Percentiles rank a stretch among this genome's conserved stretches.
These are phyloP conservation scores for Kwoniella europaea DNA, from an alignment of 768 basidiomycete species.

Conservation along the genomic window DNA sequence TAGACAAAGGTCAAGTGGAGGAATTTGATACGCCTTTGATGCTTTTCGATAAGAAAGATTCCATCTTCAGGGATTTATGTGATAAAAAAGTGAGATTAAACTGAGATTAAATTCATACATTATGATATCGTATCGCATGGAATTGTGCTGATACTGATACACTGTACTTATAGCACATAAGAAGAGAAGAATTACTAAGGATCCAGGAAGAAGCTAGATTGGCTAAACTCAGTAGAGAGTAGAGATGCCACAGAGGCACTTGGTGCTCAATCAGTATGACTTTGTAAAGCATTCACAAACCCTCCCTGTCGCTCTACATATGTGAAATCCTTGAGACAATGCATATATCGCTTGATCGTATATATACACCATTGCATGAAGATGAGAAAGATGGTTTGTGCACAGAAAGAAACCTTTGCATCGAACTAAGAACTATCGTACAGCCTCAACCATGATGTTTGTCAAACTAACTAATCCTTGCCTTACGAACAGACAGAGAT, in stretches of 20 bases:
- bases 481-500: not conserved
- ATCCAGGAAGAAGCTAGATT: constrained; percentile 11
- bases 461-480: not conserved
- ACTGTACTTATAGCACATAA: constrained; percentile 4
- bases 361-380: not conserved
- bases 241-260: too few relatives aligned
- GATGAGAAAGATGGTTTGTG: not conserved
- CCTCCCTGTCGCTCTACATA: too few relatives aligned
- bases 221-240: not conserved
- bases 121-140: too few relatives aligned
- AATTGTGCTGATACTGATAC: too few relatives aligned
- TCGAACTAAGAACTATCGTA: not conserved
- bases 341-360: not conserved
- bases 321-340: too few relatives aligned
- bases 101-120: too few relatives aligned
- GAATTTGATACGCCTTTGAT: constrained; percentile 30
- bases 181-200: constrained; percentile 9
- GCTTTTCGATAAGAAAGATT: constrained; percentile 23
- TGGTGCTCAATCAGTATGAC: too few relatives aligned
- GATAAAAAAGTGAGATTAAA: constrained; percentile 29
- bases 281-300: too few relatives aligned
- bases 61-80: constrained; percentile 33
- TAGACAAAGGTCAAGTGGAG: constrained; percentile 24
- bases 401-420: not conserved
- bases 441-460: not conserved